phyloP scores from a whole-genome alignment of 805 yeast genomes.

The Candida chauliodis region DNA sequence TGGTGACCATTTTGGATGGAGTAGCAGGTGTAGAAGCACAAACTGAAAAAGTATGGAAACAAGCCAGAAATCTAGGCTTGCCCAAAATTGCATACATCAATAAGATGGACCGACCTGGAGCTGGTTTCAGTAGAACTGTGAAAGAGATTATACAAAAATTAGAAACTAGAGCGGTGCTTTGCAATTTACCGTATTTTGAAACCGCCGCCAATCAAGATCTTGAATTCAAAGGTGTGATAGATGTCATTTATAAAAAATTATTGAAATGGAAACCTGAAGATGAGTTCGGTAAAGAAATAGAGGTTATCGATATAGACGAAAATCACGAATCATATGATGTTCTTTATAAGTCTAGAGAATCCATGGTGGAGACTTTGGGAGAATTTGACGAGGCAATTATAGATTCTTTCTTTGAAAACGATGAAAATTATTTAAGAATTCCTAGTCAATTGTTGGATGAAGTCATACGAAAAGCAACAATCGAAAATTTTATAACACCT shows the following conservation, averaged over 20 bases:
- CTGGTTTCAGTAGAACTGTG: constrained; percentile 89
- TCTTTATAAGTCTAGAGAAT: constrained; percentile 57
- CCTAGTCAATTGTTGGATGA: constrained; percentile 49
- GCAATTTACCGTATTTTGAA: constrained; percentile 74
- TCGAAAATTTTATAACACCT: constrained; percentile 60
- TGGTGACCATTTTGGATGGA: constrained; percentile 86
- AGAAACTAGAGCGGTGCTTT: constrained; percentile 66
- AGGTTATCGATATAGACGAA: constrained; percentile 42
- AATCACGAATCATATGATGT: constrained; percentile 43
- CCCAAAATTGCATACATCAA: constrained; percentile 82
- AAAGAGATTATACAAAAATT: constrained; percentile 76
- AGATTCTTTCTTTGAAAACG: constrained; percentile 67
- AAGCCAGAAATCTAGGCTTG: constrained; percentile 61
- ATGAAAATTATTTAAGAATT: constrained; percentile 67
- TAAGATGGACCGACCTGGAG: constrained; percentile 96
- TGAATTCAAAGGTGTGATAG: constrained; percentile 68
- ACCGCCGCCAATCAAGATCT: constrained; percentile 26
- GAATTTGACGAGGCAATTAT: constrained; percentile 78
- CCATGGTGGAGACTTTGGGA: constrained; percentile 78
- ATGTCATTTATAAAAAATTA: constrained; percentile 61
- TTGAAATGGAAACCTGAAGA: constrained; percentile 46
- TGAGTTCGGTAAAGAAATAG: constrained; percentile 50
- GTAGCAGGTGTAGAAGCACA: constrained; percentile 99
- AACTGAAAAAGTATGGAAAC: constrained; percentile 95
- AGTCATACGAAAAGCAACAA: constrained; percentile 64